Conservation (phyloP, 2,329 filamentous ascomycete genomes). For the Diaporthe citri region DNA sequence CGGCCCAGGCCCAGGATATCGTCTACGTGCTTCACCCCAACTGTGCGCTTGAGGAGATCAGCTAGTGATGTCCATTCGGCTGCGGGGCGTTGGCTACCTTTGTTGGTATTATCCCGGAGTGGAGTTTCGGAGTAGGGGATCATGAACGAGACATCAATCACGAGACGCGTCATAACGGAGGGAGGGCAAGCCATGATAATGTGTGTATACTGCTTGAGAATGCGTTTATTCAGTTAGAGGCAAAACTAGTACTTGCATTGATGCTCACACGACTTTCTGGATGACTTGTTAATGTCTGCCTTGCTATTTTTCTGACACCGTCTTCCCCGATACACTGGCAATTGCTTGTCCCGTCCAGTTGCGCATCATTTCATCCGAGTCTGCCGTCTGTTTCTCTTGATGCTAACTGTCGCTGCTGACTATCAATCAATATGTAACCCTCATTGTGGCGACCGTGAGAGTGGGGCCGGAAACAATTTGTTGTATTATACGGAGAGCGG, state of each 20-base stretch:
- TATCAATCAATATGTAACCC: too few species aligned
- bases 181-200: slow-evolving; percentile 32
- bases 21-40: slow-evolving; percentile 96
- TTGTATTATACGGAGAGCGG: not conserved
- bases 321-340: not conserved
- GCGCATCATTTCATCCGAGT: not conserved
- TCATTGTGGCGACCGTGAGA: too few species aligned
- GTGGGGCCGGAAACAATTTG: not conserved
- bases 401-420: not conserved
- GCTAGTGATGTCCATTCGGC: not conserved
- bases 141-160: not conserved
- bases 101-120: not conserved
- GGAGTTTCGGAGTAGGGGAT: slow-evolving; percentile 32
- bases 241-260: not conserved
- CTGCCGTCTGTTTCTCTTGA: not conserved
- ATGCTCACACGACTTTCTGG: not conserved
- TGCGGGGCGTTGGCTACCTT: not conserved
- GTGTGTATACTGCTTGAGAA: not conserved
- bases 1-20: slow-evolving; percentile 58
- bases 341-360: not conserved
- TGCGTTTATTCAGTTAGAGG: slow-evolving; percentile 1
- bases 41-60: slow-evolving; percentile 80
- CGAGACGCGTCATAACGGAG: slow-evolving; percentile 11
- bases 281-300: not conserved
- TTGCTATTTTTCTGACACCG: too few species aligned